These are phyloP conservation scores for Boletus austroedulis DNA, from an alignment of 1,284 basidiomycete genomes.

Conservation along the genomic window DNA sequence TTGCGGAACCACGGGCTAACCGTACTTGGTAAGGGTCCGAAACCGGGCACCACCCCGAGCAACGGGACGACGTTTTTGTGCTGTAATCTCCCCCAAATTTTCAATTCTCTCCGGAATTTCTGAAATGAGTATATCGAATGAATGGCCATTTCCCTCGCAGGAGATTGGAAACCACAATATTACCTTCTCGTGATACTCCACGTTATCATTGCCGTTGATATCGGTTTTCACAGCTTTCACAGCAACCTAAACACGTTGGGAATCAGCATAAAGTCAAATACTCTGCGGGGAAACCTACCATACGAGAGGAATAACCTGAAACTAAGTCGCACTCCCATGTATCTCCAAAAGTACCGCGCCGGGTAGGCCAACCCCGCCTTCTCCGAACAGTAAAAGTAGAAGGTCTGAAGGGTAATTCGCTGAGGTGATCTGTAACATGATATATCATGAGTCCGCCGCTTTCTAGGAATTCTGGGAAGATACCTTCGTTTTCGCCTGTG, in stretches of 20 bases:
- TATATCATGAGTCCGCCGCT: not conserved
- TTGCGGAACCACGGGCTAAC: conserved; percentile 33
- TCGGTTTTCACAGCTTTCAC: conserved; percentile 24
- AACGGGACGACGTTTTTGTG: conserved; percentile 32
- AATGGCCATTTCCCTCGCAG: not conserved
- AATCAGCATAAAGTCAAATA: not conserved
- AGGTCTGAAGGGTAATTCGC: conserved; percentile 13
- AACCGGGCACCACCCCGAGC: conserved; percentile 25
- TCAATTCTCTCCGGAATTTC: conserved; percentile 30
- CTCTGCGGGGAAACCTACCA: conserved; percentile 4
- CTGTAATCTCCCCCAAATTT: conserved; percentile 21
- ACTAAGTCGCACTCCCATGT: conserved; percentile 29
- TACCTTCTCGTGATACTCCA: conserved; percentile 17
- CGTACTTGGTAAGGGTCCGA: conserved; percentile 20
- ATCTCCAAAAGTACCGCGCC: conserved; percentile 27
- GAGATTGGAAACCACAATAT: not conserved
- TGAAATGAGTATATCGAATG: conserved; percentile 3
- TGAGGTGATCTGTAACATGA: conserved; percentile 9
- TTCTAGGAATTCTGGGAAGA: not conserved
- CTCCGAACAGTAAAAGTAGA: conserved; percentile 9
- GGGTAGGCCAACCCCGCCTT: conserved; percentile 9
- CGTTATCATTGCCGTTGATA: not conserved
- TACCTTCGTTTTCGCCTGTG: conserved; percentile 15
- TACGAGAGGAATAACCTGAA: not conserved
- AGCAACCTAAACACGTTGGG: conserved; percentile 17